These are phyloP conservation scores for Flaveria sonorensis DNA, from an alignment of 129 eudicot genomes.

Conservation along the genomic window DNA sequence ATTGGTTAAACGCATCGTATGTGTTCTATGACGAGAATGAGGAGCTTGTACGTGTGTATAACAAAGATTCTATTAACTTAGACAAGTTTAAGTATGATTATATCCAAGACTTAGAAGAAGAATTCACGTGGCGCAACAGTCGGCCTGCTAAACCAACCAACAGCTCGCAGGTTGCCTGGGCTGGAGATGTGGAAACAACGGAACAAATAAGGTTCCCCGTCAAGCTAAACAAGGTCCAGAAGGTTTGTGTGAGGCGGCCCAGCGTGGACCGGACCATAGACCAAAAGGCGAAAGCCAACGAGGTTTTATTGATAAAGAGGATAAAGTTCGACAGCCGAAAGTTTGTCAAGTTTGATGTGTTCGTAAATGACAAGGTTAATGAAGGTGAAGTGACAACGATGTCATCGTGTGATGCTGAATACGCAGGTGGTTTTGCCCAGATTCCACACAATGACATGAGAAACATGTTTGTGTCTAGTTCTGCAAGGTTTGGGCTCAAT, in stretches of 20 bases:
- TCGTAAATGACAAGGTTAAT: slow-evolving; percentile 40
- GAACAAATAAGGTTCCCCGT: slow-evolving; percentile 31
- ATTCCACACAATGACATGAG: slow-evolving; percentile 33
- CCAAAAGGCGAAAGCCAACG: slow-evolving; percentile 48
- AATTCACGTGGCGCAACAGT: slow-evolving; percentile 39
- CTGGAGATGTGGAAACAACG: not conserved
- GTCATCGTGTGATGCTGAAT: slow-evolving; percentile 48
- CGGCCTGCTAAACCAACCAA: slow-evolving; percentile 24
- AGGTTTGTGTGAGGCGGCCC: slow-evolving; percentile 45
- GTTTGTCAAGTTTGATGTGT: slow-evolving; percentile 59
- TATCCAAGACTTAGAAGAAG: not conserved
- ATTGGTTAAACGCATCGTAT: slow-evolving; percentile 46
- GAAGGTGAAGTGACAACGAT: not conserved
- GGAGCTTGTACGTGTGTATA: slow-evolving; percentile 46
- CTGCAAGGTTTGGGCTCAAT: slow-evolving; percentile 35
- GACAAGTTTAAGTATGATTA: slow-evolving; percentile 25
- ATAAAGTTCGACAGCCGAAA: slow-evolving; percentile 31
- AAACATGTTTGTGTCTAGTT: slow-evolving; percentile 24
- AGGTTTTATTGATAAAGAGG: slow-evolving; percentile 40
- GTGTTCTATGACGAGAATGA: slow-evolving; percentile 56
- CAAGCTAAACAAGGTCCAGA: slow-evolving; percentile 34
- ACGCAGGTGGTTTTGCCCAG: slow-evolving; percentile 55
- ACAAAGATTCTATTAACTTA: slow-evolving; percentile 31
- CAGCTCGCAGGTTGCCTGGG: not conserved
- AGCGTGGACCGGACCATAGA: slow-evolving; percentile 25